Conservation (phyloP, 2,329 filamentous ascomycete species). For the Sporothrix luriei region DNA sequence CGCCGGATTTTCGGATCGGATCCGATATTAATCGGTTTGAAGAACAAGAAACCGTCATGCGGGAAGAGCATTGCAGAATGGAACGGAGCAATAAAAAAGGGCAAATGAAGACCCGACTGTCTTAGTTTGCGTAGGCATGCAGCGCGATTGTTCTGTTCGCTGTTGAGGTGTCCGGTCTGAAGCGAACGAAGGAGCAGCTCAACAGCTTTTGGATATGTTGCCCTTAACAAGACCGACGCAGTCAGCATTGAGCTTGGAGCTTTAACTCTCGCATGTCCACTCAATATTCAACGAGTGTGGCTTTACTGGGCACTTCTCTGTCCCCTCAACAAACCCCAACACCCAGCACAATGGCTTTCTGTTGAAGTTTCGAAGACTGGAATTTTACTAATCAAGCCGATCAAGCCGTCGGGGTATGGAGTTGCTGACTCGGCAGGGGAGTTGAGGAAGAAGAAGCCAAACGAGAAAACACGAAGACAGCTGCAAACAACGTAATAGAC, state of each 20-base stretch:
- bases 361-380: neutral
- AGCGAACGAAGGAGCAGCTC: neutral
- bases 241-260: neutral
- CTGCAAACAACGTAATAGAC: neutral
- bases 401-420: neutral
- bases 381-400: neutral
- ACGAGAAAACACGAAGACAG: too few relatives aligned
- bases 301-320: neutral
- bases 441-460: neutral
- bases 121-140: too few relatives aligned
- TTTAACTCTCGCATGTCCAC: neutral
- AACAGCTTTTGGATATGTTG: neutral
- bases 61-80: neutral
- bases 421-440: neutral
- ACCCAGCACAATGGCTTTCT: neutral
- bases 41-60: too few relatives aligned
- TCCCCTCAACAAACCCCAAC: neutral
- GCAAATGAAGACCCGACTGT: too few relatives aligned
- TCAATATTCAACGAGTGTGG: too few relatives aligned
- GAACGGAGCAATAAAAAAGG: neutral
- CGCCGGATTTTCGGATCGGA: too few relatives aligned
- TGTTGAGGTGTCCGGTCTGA: neutral
- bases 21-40: too few relatives aligned
- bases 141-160: too few relatives aligned
- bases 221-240: neutral